Evolutionary conservation across 2,329 filamentous ascomycete genomes (phyloP).

Genomic region (Diplodia intermedia): DNA sequence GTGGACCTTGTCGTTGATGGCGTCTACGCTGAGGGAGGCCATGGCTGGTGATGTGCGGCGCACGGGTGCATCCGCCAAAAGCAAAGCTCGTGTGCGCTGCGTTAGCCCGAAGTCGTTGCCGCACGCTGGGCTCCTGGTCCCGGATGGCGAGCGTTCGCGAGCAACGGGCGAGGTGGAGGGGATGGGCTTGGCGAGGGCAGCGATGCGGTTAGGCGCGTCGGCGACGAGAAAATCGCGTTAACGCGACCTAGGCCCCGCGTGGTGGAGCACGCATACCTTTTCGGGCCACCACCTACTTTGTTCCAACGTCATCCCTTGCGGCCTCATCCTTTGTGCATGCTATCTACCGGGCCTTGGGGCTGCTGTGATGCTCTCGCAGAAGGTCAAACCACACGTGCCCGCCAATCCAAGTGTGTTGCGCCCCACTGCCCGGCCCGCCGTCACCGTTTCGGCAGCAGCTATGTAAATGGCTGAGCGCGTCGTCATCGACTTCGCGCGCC

Average conservation of each 20-base stretch:
- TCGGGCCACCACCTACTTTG: constrained; percentile 22
- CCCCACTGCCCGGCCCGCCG: neutral
- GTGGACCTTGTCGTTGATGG: constrained; percentile 30
- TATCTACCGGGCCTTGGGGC: neutral
- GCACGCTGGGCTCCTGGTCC: constrained; percentile 6
- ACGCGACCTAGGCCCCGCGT: constrained; percentile 20
- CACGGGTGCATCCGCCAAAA: constrained; percentile 19
- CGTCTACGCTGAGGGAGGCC: constrained; percentile 28
- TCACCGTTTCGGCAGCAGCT: too few relatives aligned
- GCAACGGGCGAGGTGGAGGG: neutral
- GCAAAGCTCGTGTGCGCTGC: neutral
- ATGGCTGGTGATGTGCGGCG: constrained; percentile 25
- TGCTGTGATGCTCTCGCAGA: too few relatives aligned
- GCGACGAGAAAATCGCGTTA: constrained; percentile 24
- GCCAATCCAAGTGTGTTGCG: neutral
- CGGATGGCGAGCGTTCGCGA: neutral
- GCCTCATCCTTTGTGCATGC: neutral
- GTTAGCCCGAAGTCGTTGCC: neutral
- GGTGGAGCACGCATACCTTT: constrained; percentile 23
- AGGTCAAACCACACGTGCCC: neutral
- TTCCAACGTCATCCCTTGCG: constrained; percentile 23
- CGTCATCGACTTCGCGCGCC: too few relatives aligned
- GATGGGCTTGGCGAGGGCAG: constrained; percentile 19
- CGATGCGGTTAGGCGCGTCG: constrained; percentile 18
- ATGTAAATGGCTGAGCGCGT: too few relatives aligned